Evolutionary conservation across 2,329 filamentous ascomycete species (phyloP).

Genomic region (Alternaria triticina): DNA sequence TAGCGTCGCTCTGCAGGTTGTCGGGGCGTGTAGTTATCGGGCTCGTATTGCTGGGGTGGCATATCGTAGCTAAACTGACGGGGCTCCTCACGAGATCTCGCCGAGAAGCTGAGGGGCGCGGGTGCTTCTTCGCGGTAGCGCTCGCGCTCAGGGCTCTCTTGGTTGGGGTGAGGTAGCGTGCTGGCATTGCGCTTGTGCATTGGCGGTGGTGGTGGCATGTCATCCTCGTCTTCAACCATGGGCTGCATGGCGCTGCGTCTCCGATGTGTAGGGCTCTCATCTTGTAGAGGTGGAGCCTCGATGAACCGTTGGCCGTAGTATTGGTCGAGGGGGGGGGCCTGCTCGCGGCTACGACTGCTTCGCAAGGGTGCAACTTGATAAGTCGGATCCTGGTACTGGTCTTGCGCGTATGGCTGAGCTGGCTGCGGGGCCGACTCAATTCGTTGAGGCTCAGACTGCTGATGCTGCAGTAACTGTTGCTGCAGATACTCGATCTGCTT

Average conservation of each 20-base stretch:
- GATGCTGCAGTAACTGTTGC: conserved; percentile 17
- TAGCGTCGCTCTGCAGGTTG: conserved; percentile 41
- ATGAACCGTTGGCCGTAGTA: conserved; percentile 45
- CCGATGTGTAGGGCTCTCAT: conserved; percentile 57
- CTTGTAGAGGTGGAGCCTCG: conserved; percentile 26
- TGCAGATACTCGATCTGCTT: conserved; percentile 20
- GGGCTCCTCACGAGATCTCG: conserved; percentile 37
- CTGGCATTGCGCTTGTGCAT: conserved; percentile 46
- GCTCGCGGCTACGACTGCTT: conserved; percentile 35
- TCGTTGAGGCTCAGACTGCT: conserved; percentile 24
- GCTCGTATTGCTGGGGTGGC: conserved; percentile 33
- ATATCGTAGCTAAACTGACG: conserved; percentile 29
- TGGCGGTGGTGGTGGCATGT: conserved; percentile 51
- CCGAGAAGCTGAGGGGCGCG: conserved; percentile 39
- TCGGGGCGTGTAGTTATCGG: conserved; percentile 30
- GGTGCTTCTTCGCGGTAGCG: conserved; percentile 40
- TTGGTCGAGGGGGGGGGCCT: conserved; percentile 35
- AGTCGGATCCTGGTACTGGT: conserved; percentile 37
- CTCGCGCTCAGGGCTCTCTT: conserved; percentile 17
- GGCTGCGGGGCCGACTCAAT: conserved; percentile 15
- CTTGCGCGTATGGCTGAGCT: conserved; percentile 22
- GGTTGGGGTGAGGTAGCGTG: conserved; percentile 35
- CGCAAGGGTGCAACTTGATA: conserved; percentile 46
- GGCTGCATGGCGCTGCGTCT: conserved; percentile 62
- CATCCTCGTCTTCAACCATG: conserved; percentile 69